Evolutionary conservation across 1,284 basidiomycete genomes (phyloP).

Genomic region (Phellinidium pouzarii): DNA sequence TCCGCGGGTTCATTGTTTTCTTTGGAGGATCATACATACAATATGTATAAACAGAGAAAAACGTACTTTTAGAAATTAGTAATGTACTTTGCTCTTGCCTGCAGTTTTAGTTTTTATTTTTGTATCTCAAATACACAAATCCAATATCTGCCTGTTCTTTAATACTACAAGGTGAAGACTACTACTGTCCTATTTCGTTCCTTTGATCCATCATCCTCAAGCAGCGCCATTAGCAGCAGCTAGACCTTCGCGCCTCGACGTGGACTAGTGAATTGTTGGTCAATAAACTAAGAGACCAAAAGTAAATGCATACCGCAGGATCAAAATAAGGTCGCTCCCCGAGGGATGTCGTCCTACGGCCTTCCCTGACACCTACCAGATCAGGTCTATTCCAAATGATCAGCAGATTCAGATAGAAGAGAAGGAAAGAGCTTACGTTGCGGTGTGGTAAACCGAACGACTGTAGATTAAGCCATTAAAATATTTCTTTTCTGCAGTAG

Average conservation of each 20-base stretch:
- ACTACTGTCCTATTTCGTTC: not conserved
- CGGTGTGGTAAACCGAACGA: conserved; percentile 17
- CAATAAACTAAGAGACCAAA: not conserved
- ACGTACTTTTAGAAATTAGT: conserved; percentile 1
- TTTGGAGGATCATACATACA: not conserved
- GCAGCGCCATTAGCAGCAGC: not conserved
- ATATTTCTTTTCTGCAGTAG: not conserved
- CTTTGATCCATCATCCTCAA: not conserved
- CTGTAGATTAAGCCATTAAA: not conserved
- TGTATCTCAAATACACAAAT: not conserved
- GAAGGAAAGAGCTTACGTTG: conserved; percentile 11
- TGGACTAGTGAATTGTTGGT: conserved; percentile 1
- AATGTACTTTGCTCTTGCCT: not conserved
- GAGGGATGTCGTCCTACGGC: conserved; percentile 9
- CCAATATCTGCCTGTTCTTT: not conserved
- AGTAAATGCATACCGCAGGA: not conserved
- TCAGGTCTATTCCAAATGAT: not conserved
- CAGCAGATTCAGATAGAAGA: not conserved
- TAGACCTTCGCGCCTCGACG: conserved; percentile 9
- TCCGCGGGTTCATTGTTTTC: not conserved
- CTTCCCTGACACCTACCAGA: conserved; percentile 8
- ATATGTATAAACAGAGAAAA: not conserved
- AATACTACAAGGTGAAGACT: not conserved
- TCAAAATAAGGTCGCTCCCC: conserved; percentile 14
- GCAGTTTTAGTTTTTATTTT: not conserved